Conservation (phyloP, 2,329 filamentous ascomycete genomes). For the Trichoderma pleuroti region DNA sequence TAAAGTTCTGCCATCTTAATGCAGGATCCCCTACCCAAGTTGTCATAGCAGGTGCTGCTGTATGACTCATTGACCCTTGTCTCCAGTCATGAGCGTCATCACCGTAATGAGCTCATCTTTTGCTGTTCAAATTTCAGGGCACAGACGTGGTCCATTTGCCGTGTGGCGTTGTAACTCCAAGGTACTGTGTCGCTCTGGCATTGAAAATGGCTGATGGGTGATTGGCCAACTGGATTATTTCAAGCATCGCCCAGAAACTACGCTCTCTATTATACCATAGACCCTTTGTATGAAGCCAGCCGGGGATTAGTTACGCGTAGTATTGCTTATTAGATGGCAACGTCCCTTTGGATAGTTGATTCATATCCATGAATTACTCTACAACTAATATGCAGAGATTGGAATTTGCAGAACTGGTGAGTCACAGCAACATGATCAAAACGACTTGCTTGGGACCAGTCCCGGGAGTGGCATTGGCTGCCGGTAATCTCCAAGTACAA, state of each 20-base stretch:
- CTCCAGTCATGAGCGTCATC: background rate
- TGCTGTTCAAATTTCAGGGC: background rate
- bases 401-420: background rate
- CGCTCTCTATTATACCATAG: background rate
- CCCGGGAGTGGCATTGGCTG: background rate
- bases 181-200: background rate
- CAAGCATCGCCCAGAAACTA: background rate
- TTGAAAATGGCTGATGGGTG: background rate
- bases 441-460: background rate
- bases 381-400: background rate
- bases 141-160: background rate
- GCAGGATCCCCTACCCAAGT: background rate
- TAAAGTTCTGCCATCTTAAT: background rate
- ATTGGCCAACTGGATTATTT: background rate
- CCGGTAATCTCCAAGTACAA: background rate
- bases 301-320: background rate
- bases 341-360: background rate
- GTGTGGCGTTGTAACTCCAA: background rate
- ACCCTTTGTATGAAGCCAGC: background rate
- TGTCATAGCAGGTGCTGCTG: background rate
- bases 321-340: background rate
- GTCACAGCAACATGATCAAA: background rate
- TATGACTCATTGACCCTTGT: background rate
- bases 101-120: too few relatives aligned
- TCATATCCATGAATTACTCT: background rate